These are phyloP conservation scores for Colletotrichum godetiae DNA, from an alignment of 2,329 filamentous ascomycete genomes.

Conservation along the genomic window DNA sequence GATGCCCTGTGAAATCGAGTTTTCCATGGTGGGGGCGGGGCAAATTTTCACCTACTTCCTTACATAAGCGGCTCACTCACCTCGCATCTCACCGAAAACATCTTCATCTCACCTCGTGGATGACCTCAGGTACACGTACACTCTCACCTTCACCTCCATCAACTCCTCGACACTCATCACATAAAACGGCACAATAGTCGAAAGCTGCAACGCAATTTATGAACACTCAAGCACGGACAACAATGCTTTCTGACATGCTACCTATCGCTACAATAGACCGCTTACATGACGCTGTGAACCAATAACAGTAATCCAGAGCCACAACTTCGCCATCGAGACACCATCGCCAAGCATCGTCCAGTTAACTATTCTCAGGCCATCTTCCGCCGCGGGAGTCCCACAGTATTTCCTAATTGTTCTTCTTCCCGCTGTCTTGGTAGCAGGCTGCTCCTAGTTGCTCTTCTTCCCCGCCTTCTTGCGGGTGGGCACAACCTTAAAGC, in stretches of 20 bases:
- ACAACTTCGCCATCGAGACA: conserved; percentile 5
- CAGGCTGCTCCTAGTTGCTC: conserved; percentile 55
- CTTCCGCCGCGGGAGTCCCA: too few relatives aligned
- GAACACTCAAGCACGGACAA: too few relatives aligned
- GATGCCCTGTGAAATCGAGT: conserved; percentile 34
- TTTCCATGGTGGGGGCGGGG: conserved; percentile 39
- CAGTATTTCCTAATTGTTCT: conserved; percentile 52
- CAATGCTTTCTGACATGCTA: conserved; percentile 8
- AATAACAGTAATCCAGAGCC: not conserved
- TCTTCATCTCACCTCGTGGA: too few relatives aligned
- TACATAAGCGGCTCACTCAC: conserved; percentile 35
- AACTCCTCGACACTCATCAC: not conserved
- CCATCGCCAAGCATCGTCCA: conserved; percentile 1
- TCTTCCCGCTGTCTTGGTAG: conserved; percentile 84
- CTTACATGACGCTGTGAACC: conserved; percentile 5
- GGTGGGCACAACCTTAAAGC: conserved; percentile 90
- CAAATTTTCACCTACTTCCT: conserved; percentile 33
- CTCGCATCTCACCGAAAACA: not conserved
- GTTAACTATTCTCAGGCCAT: not conserved
- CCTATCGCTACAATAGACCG: conserved; percentile 20
- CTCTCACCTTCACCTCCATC: not conserved
- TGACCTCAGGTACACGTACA: not conserved
- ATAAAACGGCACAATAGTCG: too few relatives aligned
- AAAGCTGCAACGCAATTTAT: not conserved
- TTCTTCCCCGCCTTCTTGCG: conserved; percentile 93